Percentiles rank a stretch among this genome's conserved stretches.
phyloP scores from a whole-genome alignment of 306 rosid species.

The Castanopsis chinensis region DNA sequence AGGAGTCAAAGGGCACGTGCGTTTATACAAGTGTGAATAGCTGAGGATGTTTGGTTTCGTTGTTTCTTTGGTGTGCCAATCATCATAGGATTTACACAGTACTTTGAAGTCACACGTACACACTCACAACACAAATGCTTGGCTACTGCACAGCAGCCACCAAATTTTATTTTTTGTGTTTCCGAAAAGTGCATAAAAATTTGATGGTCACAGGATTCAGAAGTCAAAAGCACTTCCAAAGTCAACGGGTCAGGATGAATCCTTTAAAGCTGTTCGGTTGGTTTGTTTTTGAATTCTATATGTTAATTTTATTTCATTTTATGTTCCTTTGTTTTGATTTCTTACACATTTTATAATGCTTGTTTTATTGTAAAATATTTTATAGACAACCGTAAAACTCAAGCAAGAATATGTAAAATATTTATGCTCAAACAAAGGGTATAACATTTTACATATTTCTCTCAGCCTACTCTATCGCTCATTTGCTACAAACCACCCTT shows the following conservation, averaged over 20 bases:
- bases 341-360: too few relatives aligned
- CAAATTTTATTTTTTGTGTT: background rate
- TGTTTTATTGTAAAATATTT: too few relatives aligned
- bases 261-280: background rate
- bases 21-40: constrained; percentile 7
- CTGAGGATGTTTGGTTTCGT: background rate
- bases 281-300: too few relatives aligned
- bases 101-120: background rate
- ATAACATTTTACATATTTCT: too few relatives aligned
- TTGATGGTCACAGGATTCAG: background rate
- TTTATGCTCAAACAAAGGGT: too few relatives aligned
- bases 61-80: background rate
- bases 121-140: background rate
- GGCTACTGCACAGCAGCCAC: background rate
- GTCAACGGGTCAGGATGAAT: constrained; percentile 15
- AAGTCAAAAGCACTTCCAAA: background rate
- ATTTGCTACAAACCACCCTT: too few relatives aligned
- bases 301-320: too few relatives aligned
- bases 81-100: background rate
- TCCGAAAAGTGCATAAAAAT: background rate
- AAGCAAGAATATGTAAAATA: too few relatives aligned
- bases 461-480: too few relatives aligned
- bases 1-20: constrained; percentile 59
- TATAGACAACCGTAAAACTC: too few relatives aligned
- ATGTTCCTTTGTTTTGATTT: too few relatives aligned